Conservation (phyloP, 2,329 filamentous ascomycete genomes). For the Exophiala viscosa region DNA sequence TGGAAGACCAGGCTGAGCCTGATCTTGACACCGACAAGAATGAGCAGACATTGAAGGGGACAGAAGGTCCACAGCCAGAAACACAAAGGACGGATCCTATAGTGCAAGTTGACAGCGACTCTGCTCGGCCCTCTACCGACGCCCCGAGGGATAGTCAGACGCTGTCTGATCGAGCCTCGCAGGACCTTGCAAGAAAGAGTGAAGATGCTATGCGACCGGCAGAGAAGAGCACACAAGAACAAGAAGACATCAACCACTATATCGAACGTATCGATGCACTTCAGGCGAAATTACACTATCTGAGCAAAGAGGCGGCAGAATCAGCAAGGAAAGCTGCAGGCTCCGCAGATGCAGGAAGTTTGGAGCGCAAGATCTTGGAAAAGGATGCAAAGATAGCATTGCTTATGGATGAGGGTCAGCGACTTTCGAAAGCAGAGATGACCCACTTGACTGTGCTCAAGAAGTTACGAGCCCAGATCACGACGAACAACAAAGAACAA, state of each 20-base stretch:
- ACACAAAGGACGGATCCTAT: not conserved
- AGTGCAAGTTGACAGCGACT: not conserved
- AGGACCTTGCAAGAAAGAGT: conserved; percentile 31
- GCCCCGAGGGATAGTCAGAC: not conserved
- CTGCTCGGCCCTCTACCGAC: conserved; percentile 7
- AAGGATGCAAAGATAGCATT: conserved; percentile 87
- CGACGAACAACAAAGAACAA: conserved; percentile 51
- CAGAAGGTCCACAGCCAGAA: not conserved
- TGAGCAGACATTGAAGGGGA: not conserved
- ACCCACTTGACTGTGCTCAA: conserved; percentile 80
- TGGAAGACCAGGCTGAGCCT: not conserved
- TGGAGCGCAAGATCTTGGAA: conserved; percentile 76
- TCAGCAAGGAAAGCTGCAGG: conserved; percentile 66
- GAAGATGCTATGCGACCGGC: conserved; percentile 20
- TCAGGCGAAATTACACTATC: conserved; percentile 83
- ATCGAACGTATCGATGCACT: conserved; percentile 88
- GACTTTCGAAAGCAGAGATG: conserved; percentile 79
- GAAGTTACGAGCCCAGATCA: conserved; percentile 59
- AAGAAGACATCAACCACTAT: conserved; percentile 75
- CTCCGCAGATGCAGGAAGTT: conserved; percentile 60
- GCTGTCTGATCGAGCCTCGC: conserved; percentile 31
- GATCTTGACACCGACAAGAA: not conserved
- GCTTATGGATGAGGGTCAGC: conserved; percentile 88
- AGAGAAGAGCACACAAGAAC: conserved; percentile 15
- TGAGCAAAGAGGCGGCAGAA: conserved; percentile 75